Percentiles rank a stretch among this genome's conserved stretches.
phyloP scores from a whole-genome alignment of 2,329 filamentous ascomycete genomes.

The Moelleriella libera region DNA sequence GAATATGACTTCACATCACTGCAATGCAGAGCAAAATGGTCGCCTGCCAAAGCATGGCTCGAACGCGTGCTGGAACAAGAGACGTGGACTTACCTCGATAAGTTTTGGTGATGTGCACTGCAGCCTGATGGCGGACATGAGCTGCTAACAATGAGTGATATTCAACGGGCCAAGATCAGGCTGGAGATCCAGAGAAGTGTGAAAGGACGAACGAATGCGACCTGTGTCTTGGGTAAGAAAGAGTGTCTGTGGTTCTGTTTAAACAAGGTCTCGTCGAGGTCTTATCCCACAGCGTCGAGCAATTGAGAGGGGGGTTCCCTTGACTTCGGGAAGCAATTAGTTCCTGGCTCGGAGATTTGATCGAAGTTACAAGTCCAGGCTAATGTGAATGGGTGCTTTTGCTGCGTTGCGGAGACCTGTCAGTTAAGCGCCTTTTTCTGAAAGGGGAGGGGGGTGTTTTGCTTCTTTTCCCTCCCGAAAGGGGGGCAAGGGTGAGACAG shows the following conservation, averaged over 20 bases:
- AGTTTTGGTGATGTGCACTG: conserved; percentile 41
- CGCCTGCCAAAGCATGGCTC: no score
- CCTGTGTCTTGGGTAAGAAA: conserved; percentile 23
- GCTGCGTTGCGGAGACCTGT: conserved; percentile 15
- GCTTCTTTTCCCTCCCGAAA: no score
- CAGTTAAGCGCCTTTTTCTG: conserved; percentile 13
- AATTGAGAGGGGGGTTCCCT: conserved; percentile 14
- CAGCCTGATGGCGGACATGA: conserved; percentile 46
- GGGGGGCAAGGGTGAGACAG: no score
- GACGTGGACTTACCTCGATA: conserved; percentile 39
- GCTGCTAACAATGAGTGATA: conserved; percentile 14
- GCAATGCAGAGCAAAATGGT: no score
- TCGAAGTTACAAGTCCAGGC: conserved; percentile 14
- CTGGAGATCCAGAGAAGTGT: background rate
- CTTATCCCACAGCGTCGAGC: conserved; percentile 18
- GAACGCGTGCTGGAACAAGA: conserved; percentile 5
- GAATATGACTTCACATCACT: no score
- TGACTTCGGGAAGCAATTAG: conserved; percentile 12
- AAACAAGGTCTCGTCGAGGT: conserved; percentile 23
- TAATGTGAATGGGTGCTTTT: conserved; percentile 17
- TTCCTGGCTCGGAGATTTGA: conserved; percentile 23
- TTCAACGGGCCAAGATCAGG: background rate
- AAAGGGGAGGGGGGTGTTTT: background rate
- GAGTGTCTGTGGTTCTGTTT: conserved; percentile 15
- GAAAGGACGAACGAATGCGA: conserved; percentile 18